phyloP scores from a whole-genome alignment of 331 rosid genomes.

The Rhamnella rubrinervis region DNA sequence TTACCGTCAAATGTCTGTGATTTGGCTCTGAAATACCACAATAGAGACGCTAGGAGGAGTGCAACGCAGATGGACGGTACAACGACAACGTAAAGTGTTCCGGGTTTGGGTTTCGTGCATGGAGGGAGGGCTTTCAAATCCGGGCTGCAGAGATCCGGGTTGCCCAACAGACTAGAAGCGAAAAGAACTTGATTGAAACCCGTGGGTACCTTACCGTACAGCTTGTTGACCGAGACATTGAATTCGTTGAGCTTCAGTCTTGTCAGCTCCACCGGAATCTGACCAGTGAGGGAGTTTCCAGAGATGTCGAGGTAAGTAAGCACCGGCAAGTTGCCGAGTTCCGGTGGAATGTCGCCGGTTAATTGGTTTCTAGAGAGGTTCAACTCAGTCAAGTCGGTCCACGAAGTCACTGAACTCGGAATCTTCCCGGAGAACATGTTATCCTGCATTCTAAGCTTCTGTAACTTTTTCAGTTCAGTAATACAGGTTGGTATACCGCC shows the following conservation, averaged over 20 bases:
- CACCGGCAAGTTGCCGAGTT: conserved; percentile 50
- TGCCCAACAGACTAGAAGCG: conserved; percentile 45
- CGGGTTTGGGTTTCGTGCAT: conserved; percentile 45
- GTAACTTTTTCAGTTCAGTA: conserved; percentile 49
- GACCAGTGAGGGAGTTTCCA: conserved; percentile 50
- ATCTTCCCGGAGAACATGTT: conserved; percentile 56
- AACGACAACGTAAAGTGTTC: conserved; percentile 25
- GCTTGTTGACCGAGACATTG: conserved; percentile 58
- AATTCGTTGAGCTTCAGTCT: conserved; percentile 57
- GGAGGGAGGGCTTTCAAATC: conserved; percentile 39
- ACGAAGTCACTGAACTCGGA: conserved; percentile 45
- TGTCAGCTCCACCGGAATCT: conserved; percentile 58
- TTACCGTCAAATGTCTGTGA: conserved; percentile 23
- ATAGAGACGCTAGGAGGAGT: conserved; percentile 38
- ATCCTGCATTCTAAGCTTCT: conserved; percentile 59
- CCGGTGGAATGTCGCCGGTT: conserved; percentile 58
- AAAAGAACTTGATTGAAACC: conserved; percentile 41
- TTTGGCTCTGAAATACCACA: conserved; percentile 45
- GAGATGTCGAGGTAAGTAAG: conserved; percentile 71
- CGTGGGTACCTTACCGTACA: conserved; percentile 58
- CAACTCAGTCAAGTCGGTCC: conserved; percentile 55
- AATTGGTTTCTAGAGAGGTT: conserved; percentile 59
- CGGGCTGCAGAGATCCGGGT: conserved; percentile 62
- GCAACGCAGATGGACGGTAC: conserved; percentile 27
- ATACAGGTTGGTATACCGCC: conserved; percentile 63